These are phyloP conservation scores for Fusarium begoniae DNA, from an alignment of 2,329 filamentous ascomycete genomes.

Conservation along the genomic window DNA sequence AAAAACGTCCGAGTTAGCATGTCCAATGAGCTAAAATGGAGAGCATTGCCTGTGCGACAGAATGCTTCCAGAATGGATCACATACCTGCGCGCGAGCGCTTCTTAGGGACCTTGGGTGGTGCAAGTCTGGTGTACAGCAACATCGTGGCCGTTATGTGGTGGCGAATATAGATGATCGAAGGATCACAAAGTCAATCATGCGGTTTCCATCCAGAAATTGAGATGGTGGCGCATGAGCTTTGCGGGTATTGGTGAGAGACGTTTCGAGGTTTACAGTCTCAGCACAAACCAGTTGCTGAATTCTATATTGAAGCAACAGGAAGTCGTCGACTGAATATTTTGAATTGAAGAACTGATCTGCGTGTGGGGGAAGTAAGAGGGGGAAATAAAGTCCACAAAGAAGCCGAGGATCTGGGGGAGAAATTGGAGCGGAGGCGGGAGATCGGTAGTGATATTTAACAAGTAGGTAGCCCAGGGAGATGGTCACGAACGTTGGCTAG, in stretches of 20 bases:
- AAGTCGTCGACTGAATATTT: conserved; percentile 9
- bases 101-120: conserved; percentile 66
- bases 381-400: conserved; percentile 19
- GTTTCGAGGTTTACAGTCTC: background rate
- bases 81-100: conserved; percentile 59
- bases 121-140: conserved; percentile 67
- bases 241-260: background rate
- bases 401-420: conserved; percentile 33
- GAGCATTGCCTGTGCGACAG: conserved; percentile 1
- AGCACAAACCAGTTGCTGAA: background rate
- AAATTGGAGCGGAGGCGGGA: conserved; percentile 19
- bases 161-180: conserved; percentile 39
- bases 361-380: conserved; percentile 28
- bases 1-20: conserved; percentile 19
- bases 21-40: background rate
- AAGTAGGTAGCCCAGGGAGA: background rate
- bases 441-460: conserved; percentile 21
- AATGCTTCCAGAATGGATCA: conserved; percentile 9
- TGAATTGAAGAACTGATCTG: conserved; percentile 24
- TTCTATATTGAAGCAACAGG: background rate
- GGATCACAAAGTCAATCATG: conserved; percentile 33
- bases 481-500: background rate
- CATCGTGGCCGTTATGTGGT: conserved; percentile 51
- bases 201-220: conserved; percentile 26
- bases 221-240: conserved; percentile 23